Percentiles rank a stretch among this genome's conserved stretches.
Evolutionary conservation across 2,329 filamentous ascomycete species (phyloP).

Genomic region (Colletotrichum tabaci): DNA sequence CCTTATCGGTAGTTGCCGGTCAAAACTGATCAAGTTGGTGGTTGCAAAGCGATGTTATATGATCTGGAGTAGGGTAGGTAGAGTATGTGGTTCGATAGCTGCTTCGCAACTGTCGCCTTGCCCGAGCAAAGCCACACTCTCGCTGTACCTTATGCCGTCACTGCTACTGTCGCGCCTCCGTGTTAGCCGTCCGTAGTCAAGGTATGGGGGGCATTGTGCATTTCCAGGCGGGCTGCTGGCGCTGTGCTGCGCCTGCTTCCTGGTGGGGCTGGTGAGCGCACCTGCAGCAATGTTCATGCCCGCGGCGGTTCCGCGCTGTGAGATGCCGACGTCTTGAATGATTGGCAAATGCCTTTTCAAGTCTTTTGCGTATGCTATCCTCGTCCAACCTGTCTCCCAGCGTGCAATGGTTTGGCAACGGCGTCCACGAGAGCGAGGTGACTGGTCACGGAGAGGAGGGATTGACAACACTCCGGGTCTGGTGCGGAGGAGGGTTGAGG

Average conservation of each 20-base stretch:
- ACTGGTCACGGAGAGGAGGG: neutral
- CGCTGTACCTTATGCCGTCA: conserved; percentile 33
- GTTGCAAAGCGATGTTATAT: conserved; percentile 12
- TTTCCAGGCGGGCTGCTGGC: conserved; percentile 17
- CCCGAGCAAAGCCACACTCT: conserved; percentile 41
- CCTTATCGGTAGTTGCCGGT: too few species aligned
- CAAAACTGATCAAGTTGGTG: neutral
- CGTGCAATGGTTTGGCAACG: neutral
- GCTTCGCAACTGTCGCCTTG: conserved; percentile 25
- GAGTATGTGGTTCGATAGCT: conserved; percentile 8
- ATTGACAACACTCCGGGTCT: conserved; percentile 17
- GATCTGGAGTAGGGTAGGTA: neutral
- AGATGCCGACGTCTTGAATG: conserved; percentile 15
- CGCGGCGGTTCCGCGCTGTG: conserved; percentile 32
- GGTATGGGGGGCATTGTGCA: neutral
- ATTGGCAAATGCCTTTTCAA: conserved; percentile 17
- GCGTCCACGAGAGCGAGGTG: conserved; percentile 1
- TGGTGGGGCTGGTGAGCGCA: conserved; percentile 38
- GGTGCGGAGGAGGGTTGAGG: neutral
- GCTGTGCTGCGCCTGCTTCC: conserved; percentile 41
- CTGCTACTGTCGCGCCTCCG: conserved; percentile 20
- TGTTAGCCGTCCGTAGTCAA: conserved; percentile 35
- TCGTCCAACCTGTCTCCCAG: neutral
- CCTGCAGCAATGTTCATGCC: conserved; percentile 43
- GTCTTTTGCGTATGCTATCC: neutral